These are phyloP conservation scores for Mycena epipterygia DNA, from an alignment of 768 basidiomycete species.

Conservation along the genomic window DNA sequence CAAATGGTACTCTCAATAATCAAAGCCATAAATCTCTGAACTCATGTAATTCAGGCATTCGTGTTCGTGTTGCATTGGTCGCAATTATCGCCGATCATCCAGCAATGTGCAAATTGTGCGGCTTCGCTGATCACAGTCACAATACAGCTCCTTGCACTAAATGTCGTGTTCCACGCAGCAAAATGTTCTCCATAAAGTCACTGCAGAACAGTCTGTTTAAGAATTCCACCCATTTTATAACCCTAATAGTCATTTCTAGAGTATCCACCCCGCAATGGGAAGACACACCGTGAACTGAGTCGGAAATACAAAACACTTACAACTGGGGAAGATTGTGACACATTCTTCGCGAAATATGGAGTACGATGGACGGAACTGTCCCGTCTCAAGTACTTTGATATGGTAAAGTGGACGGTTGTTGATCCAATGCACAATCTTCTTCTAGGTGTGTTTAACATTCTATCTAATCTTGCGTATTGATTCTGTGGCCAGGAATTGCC, in stretches of 20 bases:
- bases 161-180: background rate
- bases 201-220: background rate
- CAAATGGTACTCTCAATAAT: too few relatives aligned
- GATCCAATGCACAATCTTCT: slow-evolving; percentile 10
- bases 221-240: background rate
- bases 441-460: background rate
- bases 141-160: slow-evolving; percentile 36
- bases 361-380: background rate
- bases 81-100: slow-evolving; percentile 38
- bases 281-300: background rate
- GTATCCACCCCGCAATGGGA: background rate
- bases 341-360: background rate
- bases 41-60: slow-evolving; percentile 4
- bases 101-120: slow-evolving; percentile 37
- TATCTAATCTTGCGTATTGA: background rate
- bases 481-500: background rate
- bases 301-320: background rate
- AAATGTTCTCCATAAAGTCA: background rate
- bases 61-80: slow-evolving; percentile 22
- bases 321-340: background rate
- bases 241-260: background rate
- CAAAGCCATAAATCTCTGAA: too few relatives aligned
- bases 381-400: background rate
- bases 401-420: background rate
- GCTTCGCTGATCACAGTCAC: slow-evolving; percentile 41